Base-by-base conservation (phyloP, 192 early-diverging fungal genomes). In the Umbelopsis sp. region DNA sequence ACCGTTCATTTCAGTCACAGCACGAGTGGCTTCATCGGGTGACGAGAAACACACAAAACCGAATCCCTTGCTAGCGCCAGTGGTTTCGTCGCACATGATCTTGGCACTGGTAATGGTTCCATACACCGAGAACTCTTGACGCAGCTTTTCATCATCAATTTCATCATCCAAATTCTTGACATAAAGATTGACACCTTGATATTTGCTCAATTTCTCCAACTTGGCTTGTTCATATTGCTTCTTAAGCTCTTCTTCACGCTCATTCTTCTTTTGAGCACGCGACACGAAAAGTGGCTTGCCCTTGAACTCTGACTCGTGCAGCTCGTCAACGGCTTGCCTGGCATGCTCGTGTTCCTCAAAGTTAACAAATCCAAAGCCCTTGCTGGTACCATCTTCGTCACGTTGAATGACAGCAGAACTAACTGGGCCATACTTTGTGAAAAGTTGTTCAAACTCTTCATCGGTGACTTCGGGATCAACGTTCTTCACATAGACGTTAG, bases 41-140 rank as follows among this genome's bases (percentile, higher is more conserved):
- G 93, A 89, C n/a, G 94, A 93, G 89, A 96, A 99, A 89, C 98
- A 99, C 27, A 99, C 98, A 79, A 99, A 99, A 16, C 98, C 98
- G 71, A 99, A 99, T 45, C 97, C 96, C 78, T 94, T 92, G 77
- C 94, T 95, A 44, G 77, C 76, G 49, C 82, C 84, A 12, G 81
- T 83, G 82, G 90, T 91, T 46, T 99, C 98, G 78, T 99, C 96
- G 71, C 87, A 82, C 98, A 99, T 99, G 71, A 99, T 91, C 88
- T 97, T 97, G 78, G 95, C 95, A 33, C 91, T 93, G 80, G 97
- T 98, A 76, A 99, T 99, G 68, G 89, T 86, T 68, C 98, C 98
- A 80, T 94, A 99, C 49, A 91, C 88, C 23, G 93, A 88, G 84
- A 99, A 99, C 86, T 97, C 97, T 78, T 96, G 90, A 68, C 97